These are phyloP conservation scores for Boletus coccyginus DNA, from an alignment of 768 basidiomycete genomes.

Conservation along the genomic window DNA sequence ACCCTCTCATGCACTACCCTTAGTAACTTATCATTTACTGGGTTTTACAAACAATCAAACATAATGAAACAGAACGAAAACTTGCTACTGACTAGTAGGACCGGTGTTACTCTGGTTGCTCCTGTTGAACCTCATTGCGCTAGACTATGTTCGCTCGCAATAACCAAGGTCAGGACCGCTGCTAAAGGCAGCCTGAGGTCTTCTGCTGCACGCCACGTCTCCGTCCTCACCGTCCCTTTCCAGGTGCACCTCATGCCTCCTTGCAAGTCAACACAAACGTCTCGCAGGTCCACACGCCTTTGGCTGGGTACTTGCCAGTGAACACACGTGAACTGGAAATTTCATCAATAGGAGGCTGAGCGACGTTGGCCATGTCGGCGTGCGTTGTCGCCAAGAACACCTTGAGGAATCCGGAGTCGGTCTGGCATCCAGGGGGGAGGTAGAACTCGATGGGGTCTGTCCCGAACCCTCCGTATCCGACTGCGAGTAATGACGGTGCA, in stretches of 20 bases:
- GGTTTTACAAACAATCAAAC: too few species aligned
- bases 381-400: slow-evolving; percentile 18
- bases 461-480: slow-evolving; percentile 21
- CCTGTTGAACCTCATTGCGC: background rate
- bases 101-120: background rate
- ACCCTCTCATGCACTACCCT: background rate
- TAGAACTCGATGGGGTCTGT: slow-evolving; percentile 18
- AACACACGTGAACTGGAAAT: background rate
- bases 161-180: background rate
- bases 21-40: too few species aligned
- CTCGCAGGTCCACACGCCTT: slow-evolving; percentile 15
- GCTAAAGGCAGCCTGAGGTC: background rate
- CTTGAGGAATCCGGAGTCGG: slow-evolving; percentile 22
- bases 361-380: slow-evolving; percentile 17
- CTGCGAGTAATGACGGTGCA: slow-evolving; percentile 14
- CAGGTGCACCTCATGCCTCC: background rate
- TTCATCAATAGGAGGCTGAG: slow-evolving; percentile 6
- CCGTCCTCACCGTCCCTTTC: background rate
- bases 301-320: background rate
- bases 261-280: slow-evolving; percentile 21
- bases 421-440: background rate
- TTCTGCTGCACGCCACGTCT: background rate
- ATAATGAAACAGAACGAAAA: background rate
- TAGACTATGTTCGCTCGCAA: background rate
- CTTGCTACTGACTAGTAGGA: background rate